Evolutionary conservation across 73 alveolate genomes (phyloP), one percentile per base, ranked within the genome.

Genomic region (Paramecium tetraurelia): DNA sequence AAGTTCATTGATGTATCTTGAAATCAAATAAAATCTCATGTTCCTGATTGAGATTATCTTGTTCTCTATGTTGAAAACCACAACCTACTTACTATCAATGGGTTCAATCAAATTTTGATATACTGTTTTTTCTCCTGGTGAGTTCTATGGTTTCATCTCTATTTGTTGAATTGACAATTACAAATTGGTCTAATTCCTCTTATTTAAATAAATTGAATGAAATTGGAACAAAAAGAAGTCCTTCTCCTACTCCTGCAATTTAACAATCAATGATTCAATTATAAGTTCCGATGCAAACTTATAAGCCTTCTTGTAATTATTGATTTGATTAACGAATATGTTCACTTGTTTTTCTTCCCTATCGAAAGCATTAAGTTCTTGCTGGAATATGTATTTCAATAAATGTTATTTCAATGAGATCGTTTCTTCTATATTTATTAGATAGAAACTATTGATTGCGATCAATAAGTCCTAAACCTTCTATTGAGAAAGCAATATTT

Each of bases 1-100:
- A 2, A 80, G 75, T 44, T 80, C 90, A 44, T 80, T 80, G 29
- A 80, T 80, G 27, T 80, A 80, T 80, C 57, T 80, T 3, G 90
- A 40, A 1, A 80, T 80, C 10, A 80, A 27, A 14, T 31, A 31
- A 44, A 80, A 44, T 80, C 38, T 80, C 75, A 80, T 43, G 14
- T 80, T 80, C 14, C 31, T 63, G 18, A 80, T 40, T 16, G 48
- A 27, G 8, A 80, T 80, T 21, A 80, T 24, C 24, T 46, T 44
- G 16, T 43, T 43, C 8, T 80, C 90, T 8, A 80, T 3, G 10
- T 80, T 80, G 29, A 80, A 44, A 80, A 27, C 43, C 4, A 72
- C 86, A 36, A 16, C 40, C 16, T 40, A 14, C 5, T 53, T 53
- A 33, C 40, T 36, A 16, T 72, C 57, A 14, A 33, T 36, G 14